A percentile compares a stretch with the other conserved stretches of the same genome.
These are phyloP conservation scores for Daldinia loculata DNA, from an alignment of 495 filamentous ascomycete genomes.

Conservation along the genomic window DNA sequence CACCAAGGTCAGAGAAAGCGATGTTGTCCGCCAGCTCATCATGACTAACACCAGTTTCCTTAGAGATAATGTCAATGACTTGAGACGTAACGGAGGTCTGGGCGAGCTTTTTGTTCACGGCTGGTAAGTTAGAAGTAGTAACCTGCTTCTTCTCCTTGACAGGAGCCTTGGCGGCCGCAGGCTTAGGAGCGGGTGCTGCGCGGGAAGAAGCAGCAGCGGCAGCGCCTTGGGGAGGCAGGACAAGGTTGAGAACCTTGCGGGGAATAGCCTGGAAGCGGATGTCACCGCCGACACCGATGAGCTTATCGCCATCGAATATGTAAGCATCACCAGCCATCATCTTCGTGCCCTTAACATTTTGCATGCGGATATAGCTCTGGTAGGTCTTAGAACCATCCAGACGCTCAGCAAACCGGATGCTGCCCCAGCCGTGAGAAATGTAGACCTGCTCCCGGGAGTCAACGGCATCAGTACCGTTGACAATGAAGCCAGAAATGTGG, in stretches of 20 bases:
- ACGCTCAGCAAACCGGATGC: constrained; percentile 72
- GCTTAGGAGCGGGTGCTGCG: constrained; percentile 51
- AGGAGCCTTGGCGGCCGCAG: constrained; percentile 52
- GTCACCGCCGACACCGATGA: constrained; percentile 62
- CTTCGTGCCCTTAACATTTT: constrained; percentile 59
- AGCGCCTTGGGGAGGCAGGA: constrained; percentile 68
- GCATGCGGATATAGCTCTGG: constrained; percentile 76
- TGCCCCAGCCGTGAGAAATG: constrained; percentile 83
- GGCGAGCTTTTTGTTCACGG: constrained; percentile 53
- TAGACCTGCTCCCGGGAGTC: constrained; percentile 76
- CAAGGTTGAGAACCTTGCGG: constrained; percentile 70
- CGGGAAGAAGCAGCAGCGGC: constrained; percentile 44
- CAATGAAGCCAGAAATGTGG: constrained; percentile 78
- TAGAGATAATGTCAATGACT: constrained; percentile 70
- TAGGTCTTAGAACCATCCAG: constrained; percentile 72
- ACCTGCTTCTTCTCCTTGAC: constrained; percentile 55
- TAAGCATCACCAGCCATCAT: constrained; percentile 69
- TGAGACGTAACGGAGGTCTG: constrained; percentile 50
- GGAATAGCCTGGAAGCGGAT: constrained; percentile 73
- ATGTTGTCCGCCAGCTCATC: constrained; percentile 67
- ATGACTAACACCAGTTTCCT: constrained; percentile 69
- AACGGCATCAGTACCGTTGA: constrained; percentile 78
- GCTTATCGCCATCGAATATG: constrained; percentile 69
- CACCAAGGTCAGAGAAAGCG: constrained; percentile 64
- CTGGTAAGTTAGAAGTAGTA: constrained; percentile 52